These are phyloP conservation scores for Solanum chiquidenum DNA, from an alignment of 257 asterid species.

Conservation along the genomic window DNA sequence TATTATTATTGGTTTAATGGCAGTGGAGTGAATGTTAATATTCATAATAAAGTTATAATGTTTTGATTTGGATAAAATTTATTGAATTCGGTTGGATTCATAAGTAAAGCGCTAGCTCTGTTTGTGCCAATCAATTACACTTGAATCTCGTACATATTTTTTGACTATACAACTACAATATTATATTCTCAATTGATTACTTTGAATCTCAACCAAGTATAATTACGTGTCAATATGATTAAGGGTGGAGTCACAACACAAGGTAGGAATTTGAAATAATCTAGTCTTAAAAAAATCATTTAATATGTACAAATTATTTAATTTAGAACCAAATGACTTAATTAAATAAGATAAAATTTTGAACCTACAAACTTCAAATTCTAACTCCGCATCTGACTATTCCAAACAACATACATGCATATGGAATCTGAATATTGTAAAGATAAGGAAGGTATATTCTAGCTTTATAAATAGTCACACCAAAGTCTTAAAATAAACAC, in stretches of 20 bases:
- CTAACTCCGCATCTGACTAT: neutral
- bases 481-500: neutral
- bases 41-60: neutral
- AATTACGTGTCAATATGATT: neutral
- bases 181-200: neutral
- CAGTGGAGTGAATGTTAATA: neutral
- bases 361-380: neutral
- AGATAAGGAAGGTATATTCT: neutral
- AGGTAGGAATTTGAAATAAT: rapidly evolving
- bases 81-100: neutral
- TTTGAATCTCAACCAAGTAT: neutral
- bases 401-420: neutral
- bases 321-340: neutral
- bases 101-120: neutral
- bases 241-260: rapidly evolving
- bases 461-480: neutral
- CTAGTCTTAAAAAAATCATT: neutral
- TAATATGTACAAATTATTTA: neutral
- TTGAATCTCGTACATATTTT: neutral
- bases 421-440: neutral
- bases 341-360: neutral
- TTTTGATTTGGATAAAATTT: neutral
- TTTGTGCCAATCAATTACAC: rapidly evolving
- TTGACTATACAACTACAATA: neutral
- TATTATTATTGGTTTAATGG: neutral